phyloP scores from a whole-genome alignment of 164 flowering plant genomes.

The Amborella trichopoda region DNA sequence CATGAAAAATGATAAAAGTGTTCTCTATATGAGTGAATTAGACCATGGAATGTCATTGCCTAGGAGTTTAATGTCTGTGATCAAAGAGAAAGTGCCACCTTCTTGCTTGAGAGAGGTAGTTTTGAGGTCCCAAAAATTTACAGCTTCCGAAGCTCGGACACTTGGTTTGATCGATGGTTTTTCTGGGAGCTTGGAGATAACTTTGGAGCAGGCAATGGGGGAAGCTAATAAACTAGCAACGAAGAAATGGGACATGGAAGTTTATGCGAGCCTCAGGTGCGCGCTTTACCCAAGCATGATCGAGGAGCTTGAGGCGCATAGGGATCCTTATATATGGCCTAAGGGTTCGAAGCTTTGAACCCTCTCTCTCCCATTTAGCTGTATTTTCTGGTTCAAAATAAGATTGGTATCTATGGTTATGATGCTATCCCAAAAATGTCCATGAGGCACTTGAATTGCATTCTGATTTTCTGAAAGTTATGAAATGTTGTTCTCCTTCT shows the following conservation, averaged over 20 bases:
- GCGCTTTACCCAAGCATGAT: background rate
- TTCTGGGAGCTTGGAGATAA: constrained; percentile 5
- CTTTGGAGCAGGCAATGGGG: constrained; percentile 1
- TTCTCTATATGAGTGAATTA: constrained; percentile 13
- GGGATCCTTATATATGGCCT: constrained; percentile 4
- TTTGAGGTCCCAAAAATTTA: constrained; percentile 8
- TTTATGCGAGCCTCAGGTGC: constrained; percentile 6
- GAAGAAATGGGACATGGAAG: constrained; percentile 3
- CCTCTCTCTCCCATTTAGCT: background rate
- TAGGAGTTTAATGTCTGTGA: constrained; percentile 7
- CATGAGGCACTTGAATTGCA: too few species aligned
- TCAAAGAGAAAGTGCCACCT: constrained; percentile 3
- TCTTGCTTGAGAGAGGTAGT: constrained; percentile 3
- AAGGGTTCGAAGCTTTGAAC: background rate
- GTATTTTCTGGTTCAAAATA: background rate
- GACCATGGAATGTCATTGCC: constrained; percentile 14
- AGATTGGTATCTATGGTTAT: too few species aligned
- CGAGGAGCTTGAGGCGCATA: constrained; percentile 5
- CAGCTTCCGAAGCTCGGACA: constrained; percentile 1
- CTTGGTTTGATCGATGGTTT: constrained; percentile 5
- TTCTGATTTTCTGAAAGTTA: too few species aligned
- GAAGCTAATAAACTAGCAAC: constrained; percentile 7
- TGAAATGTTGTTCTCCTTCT: too few species aligned
- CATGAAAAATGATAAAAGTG: constrained; percentile 4
- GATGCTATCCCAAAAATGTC: too few species aligned